These are phyloP conservation scores for Stachybotrys echinatus DNA, from an alignment of 2,329 filamentous ascomycete genomes.

Conservation along the genomic window DNA sequence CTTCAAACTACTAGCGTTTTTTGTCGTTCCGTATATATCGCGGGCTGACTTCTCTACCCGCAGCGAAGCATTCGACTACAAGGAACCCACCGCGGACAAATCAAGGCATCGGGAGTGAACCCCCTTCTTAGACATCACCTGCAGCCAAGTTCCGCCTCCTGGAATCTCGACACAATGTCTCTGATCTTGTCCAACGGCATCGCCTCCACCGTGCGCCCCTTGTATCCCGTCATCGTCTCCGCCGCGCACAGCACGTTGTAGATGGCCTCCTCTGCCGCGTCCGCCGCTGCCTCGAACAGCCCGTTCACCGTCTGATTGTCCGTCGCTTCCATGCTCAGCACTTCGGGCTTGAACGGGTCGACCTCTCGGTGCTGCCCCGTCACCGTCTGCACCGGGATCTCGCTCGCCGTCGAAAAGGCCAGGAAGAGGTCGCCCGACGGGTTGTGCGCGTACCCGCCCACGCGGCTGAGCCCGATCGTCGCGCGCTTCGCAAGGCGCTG, in stretches of 20 bases:
- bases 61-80: too few relatives aligned
- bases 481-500: slow-evolving; percentile 52
- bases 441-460: slow-evolving; percentile 55
- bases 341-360: slow-evolving; percentile 33
- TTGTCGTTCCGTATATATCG: too few relatives aligned
- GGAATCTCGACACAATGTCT: slow-evolving; percentile 33
- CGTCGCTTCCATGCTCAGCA: slow-evolving; percentile 25
- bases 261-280: slow-evolving; percentile 61
- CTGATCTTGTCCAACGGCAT: slow-evolving; percentile 41
- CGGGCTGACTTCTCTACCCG: too few relatives aligned
- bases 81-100: not conserved
- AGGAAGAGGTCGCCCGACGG: slow-evolving; percentile 59
- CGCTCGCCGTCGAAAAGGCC: slow-evolving; percentile 55
- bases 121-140: not conserved
- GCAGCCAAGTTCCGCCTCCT: slow-evolving; percentile 14
- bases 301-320: slow-evolving; percentile 57
- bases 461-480: slow-evolving; percentile 51
- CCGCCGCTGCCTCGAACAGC: slow-evolving; percentile 56
- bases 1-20: too few relatives aligned
- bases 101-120: too few relatives aligned
- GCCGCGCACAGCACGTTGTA: slow-evolving; percentile 60
- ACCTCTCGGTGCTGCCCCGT: slow-evolving; percentile 22
- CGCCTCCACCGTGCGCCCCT: slow-evolving; percentile 42
- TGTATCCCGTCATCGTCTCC: slow-evolving; percentile 49
- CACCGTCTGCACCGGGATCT: slow-evolving; percentile 34